Evolutionary conservation across 2,329 filamentous ascomycete species (phyloP).

Genomic region (Didymella arachidicola): DNA sequence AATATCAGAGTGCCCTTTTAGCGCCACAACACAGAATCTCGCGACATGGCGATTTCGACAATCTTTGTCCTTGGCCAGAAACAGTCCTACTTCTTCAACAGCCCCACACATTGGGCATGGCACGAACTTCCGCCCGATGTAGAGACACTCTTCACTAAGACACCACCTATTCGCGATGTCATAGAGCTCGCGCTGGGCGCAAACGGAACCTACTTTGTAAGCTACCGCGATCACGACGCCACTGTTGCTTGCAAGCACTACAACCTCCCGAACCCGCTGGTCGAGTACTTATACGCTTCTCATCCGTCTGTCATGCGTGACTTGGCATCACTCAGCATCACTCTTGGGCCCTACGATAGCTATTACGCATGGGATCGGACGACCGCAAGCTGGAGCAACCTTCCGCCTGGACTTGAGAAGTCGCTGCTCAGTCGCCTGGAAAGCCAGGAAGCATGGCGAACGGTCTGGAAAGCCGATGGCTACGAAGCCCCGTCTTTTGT

Average conservation of each 20-base stretch:
- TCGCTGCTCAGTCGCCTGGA: slow-evolving; percentile 34
- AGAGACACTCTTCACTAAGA: slow-evolving; percentile 40
- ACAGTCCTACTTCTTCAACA: slow-evolving; percentile 45
- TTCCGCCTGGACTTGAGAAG: slow-evolving; percentile 40
- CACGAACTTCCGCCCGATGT: slow-evolving; percentile 40
- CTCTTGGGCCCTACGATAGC: slow-evolving; percentile 40
- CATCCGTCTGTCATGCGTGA: slow-evolving; percentile 39
- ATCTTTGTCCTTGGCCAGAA: slow-evolving; percentile 42
- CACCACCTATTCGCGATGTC: slow-evolving; percentile 40
- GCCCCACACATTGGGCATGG: slow-evolving; percentile 45
- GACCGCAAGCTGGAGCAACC: slow-evolving; percentile 38
- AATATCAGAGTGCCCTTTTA: not conserved
- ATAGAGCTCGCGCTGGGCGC: slow-evolving; percentile 38
- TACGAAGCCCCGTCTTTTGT: slow-evolving; percentile 42
- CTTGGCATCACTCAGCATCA: slow-evolving; percentile 36
- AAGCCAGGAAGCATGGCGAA: slow-evolving; percentile 35
- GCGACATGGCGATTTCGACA: slow-evolving; percentile 38
- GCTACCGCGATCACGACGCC: slow-evolving; percentile 35
- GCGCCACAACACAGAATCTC: not conserved
- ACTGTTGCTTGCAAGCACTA: slow-evolving; percentile 34
- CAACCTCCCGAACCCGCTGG: slow-evolving; percentile 45
- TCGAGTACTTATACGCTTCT: slow-evolving; percentile 39
- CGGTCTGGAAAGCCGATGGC: slow-evolving; percentile 37
- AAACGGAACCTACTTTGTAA: slow-evolving; percentile 38
- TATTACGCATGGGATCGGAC: slow-evolving; percentile 43